A percentile compares a stretch with the other conserved stretches of the same genome.
phyloP scores from a whole-genome alignment of 257 asterid genomes.

The Leonotis leonurus region DNA sequence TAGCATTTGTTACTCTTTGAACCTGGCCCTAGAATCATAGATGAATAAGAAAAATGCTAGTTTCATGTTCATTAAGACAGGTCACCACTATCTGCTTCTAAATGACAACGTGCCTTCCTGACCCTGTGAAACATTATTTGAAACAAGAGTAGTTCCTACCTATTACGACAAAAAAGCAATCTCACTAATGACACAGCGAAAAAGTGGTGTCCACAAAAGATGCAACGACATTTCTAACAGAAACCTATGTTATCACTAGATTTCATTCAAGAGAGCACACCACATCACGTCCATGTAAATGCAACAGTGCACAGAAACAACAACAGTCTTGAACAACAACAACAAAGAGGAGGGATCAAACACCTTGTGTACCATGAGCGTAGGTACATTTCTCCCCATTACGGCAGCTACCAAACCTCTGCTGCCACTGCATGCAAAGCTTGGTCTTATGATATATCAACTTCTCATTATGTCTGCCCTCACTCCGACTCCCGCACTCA shows the following conservation, averaged over 20 bases:
- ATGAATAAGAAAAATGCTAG: background rate
- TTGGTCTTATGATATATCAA: conserved; percentile 18
- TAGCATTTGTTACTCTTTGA: background rate
- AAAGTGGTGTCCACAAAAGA: background rate
- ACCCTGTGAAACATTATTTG: background rate
- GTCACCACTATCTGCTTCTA: too few relatives aligned
- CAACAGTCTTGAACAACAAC: background rate
- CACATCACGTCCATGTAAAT: background rate
- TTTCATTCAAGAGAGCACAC: background rate
- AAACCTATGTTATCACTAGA: background rate
- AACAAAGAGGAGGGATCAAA: background rate
- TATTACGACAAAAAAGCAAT: background rate
- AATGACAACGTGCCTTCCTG: background rate
- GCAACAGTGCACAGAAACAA: background rate
- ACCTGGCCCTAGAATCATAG: background rate
- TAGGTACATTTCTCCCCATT: conserved; percentile 34
- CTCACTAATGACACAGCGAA: background rate
- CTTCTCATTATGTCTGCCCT: background rate
- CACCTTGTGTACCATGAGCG: conserved; percentile 58
- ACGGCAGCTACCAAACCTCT: conserved; percentile 25
- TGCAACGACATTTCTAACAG: background rate
- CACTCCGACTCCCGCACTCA: conserved; percentile 1
- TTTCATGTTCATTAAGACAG: background rate
- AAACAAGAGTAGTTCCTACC: background rate
- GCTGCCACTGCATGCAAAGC: conserved; percentile 36